Evolutionary conservation across 1,139 yeast species (phyloP).

Genomic region (Wickerhamomyces sp.): DNA sequence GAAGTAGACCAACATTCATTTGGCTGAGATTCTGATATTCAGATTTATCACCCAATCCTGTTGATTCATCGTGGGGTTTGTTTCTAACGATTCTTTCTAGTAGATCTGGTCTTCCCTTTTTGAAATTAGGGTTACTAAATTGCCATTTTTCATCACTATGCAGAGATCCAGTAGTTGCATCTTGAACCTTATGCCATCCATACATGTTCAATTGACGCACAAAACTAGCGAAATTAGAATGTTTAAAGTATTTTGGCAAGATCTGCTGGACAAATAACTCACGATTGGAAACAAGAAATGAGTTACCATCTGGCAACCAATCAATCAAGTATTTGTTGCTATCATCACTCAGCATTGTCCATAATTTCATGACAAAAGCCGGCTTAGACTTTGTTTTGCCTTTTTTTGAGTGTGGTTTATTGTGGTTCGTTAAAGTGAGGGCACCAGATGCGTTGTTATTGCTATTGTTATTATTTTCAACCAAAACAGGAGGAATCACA

Average conservation of each 20-base stretch:
- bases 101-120: slow-evolving; percentile 60
- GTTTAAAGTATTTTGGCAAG: slow-evolving; percentile 89
- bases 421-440: slow-evolving; percentile 6
- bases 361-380: slow-evolving; percentile 85
- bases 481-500: slow-evolving; percentile 8
- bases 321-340: slow-evolving; percentile 63
- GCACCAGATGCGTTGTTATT: slow-evolving; percentile 2
- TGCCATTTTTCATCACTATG: slow-evolving; percentile 92
- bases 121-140: slow-evolving; percentile 84
- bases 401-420: slow-evolving; percentile 3
- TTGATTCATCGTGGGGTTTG: slow-evolving; percentile 35
- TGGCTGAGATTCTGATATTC: slow-evolving; percentile 39
- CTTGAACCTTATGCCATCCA: slow-evolving; percentile 90
- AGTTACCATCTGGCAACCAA: slow-evolving; percentile 84
- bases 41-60: slow-evolving; percentile 28
- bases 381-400: slow-evolving; percentile 45
- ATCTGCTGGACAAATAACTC: slow-evolving; percentile 83
- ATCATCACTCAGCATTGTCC: slow-evolving; percentile 92
- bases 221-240: slow-evolving; percentile 89
- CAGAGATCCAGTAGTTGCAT: slow-evolving; percentile 45
- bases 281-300: slow-evolving; percentile 79
- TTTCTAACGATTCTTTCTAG: slow-evolving; percentile 79
- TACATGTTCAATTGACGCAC: slow-evolving; percentile 96
- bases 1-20: slow-evolving; percentile 49
- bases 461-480: neutral